Conservation (phyloP, 2,329 filamentous ascomycete species). For the Sporothrix protearum region DNA sequence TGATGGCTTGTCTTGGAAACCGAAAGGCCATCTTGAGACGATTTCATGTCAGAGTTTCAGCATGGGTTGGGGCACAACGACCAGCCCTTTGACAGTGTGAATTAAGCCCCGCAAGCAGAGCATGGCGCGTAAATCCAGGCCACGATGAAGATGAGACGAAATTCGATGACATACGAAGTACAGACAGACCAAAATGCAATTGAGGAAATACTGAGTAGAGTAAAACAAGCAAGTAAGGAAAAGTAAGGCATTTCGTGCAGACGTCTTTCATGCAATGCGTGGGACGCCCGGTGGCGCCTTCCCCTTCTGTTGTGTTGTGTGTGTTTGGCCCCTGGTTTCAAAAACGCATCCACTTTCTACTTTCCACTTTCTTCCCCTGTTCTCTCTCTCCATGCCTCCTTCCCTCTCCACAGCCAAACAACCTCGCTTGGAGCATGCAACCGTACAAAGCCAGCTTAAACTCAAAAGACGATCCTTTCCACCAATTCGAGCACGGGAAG, state of each 20-base stretch:
- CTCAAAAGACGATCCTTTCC: neutral
- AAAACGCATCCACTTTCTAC: neutral
- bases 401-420: constrained; percentile 6
- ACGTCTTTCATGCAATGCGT: neutral
- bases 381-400: neutral
- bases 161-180: too few species aligned
- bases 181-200: neutral
- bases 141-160: constrained; percentile 16
- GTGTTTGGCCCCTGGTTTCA: constrained; percentile 14
- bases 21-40: neutral
- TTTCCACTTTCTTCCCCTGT: constrained; percentile 1
- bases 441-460: neutral
- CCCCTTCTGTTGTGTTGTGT: neutral
- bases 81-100: neutral
- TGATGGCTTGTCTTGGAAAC: too few species aligned
- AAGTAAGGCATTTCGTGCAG: neutral
- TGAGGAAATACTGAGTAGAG: neutral
- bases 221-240: neutral
- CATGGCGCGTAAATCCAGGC: neutral
- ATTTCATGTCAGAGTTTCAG: constrained; percentile 14
- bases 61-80: neutral
- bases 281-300: neutral
- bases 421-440: constrained; percentile 11
- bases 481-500: neutral
- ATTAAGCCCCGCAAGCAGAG: neutral